Base-by-base conservation (phyloP, 148 eudicot species). In the Tetragonia tetragonoides region DNA sequence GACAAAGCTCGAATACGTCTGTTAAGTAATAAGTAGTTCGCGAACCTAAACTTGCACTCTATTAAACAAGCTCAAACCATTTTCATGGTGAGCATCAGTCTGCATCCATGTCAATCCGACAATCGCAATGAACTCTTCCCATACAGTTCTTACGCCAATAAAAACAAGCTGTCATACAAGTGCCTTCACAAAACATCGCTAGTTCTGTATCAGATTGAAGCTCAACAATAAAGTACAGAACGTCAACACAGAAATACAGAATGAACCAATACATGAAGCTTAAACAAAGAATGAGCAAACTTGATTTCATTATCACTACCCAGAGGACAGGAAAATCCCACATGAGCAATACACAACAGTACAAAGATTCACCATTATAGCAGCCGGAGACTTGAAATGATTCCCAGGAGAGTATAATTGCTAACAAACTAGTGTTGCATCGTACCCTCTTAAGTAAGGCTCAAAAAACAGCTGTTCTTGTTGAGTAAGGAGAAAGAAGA, bases 391-490 rank as follows among this genome's bases (percentile, higher is more conserved):
- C 28, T 59, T 73, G 63, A 16, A 44, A 75, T 18, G 38, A 16
- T 39, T 14, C 44, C 24, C 68, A 15, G 69, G 24, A 56, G 24
- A 44, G 42, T 7, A 61, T 62, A 74, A 49, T 60, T 61, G 21
- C n/a, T 40, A 18, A 37, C 38, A 76, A 6, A 53, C 4, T 38
- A 6, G 20, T 17, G 66, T 41, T 39, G n/a, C 46, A 66, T 65
- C 69, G 40, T 68, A 75, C 62, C 62, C 75, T 68, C 72, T 71
- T 71, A 17, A 66, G 76, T 62, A 59, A 57, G 68, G 70, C 66
- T 73, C 46, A 28, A 72, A 20, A 73, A n/a, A 61, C 66, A 77
- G 46, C 62, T n/a, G n/a, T 39, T 14, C 49, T 7, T 44, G 10
- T 39, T 23, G 24, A 47, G 75, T 28, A 64, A 44, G 70, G 14